Evolutionary conservation across 2,329 filamentous ascomycete species (phyloP).

Genomic region (Leptographium lundbergii): DNA sequence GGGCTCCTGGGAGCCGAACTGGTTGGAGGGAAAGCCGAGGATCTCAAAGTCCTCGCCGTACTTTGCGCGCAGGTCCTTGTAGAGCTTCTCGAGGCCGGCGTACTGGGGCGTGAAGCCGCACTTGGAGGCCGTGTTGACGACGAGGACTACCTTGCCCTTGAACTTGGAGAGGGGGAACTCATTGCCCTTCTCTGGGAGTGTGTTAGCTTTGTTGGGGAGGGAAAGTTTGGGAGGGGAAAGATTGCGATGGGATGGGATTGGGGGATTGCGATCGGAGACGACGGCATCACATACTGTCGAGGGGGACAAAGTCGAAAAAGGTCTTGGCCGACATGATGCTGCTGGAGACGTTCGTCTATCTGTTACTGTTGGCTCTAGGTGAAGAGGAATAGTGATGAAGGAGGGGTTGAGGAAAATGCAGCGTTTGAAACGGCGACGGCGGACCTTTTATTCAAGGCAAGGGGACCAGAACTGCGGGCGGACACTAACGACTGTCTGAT

Average conservation of each 20-base stretch:
- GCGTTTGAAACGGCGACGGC: background rate
- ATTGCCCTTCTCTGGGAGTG: constrained; percentile 51
- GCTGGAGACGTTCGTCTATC: background rate
- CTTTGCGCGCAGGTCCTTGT: constrained; percentile 59
- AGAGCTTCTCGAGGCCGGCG: constrained; percentile 77
- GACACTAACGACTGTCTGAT: background rate
- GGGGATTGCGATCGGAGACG: background rate
- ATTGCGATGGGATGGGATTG: background rate
- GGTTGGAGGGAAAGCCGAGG: constrained; percentile 97
- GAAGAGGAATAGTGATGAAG: background rate
- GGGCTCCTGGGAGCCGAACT: constrained; percentile 86
- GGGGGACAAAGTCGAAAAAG: constrained; percentile 77
- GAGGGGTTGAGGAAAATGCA: background rate
- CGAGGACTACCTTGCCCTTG: constrained; percentile 84
- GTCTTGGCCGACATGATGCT: constrained; percentile 39
- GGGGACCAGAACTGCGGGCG: background rate
- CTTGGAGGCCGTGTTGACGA: constrained; percentile 97
- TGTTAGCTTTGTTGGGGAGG: background rate
- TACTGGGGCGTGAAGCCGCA: constrained; percentile 98
- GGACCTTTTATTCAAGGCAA: background rate
- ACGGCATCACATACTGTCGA: constrained; percentile 52
- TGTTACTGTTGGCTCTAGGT: background rate
- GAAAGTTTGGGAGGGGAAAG: background rate
- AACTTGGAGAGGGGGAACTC: constrained; percentile 58
- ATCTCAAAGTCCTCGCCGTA: constrained; percentile 71